phyloP scores from a whole-genome alignment of 805 yeast species.

The Citeromyces nyonsensis region DNA sequence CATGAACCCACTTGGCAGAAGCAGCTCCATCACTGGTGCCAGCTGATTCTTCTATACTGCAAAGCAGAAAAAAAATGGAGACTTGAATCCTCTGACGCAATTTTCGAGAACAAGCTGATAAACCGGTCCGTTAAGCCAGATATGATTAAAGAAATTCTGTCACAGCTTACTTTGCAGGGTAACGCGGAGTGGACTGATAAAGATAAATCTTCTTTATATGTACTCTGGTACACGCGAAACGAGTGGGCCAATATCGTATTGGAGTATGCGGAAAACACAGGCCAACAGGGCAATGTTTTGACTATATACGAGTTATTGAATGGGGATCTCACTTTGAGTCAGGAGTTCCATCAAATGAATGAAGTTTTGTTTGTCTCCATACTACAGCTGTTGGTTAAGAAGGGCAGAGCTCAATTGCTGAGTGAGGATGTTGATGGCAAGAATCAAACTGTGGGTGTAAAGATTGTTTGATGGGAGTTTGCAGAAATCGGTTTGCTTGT shows the following conservation, averaged over 20 bases:
- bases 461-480: slow-evolving; percentile 45
- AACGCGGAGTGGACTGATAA: slow-evolving; percentile 40
- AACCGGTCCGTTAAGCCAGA: slow-evolving; percentile 38
- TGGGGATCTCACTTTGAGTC: slow-evolving; percentile 39
- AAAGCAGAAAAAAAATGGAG: slow-evolving; percentile 38
- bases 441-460: slow-evolving; percentile 53
- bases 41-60: slow-evolving; percentile 41
- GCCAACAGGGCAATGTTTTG: slow-evolving; percentile 62
- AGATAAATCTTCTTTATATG: slow-evolving; percentile 22
- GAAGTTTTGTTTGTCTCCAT: slow-evolving; percentile 34
- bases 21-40: slow-evolving; percentile 70
- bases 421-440: slow-evolving; percentile 43
- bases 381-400: slow-evolving; percentile 40
- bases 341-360: slow-evolving; percentile 53
- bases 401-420: slow-evolving; percentile 61
- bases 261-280: slow-evolving; percentile 65
- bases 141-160: slow-evolving; percentile 38
- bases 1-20: slow-evolving; percentile 63
- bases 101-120: slow-evolving; percentile 37
- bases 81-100: slow-evolving; percentile 21
- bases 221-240: slow-evolving; percentile 58
- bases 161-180: slow-evolving; percentile 35
- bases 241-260: slow-evolving; percentile 50
- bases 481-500: no score
- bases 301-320: slow-evolving; percentile 70